These are phyloP conservation scores for Boletales sp. DNA, from an alignment of 768 basidiomycete genomes.

Conservation along the genomic window DNA sequence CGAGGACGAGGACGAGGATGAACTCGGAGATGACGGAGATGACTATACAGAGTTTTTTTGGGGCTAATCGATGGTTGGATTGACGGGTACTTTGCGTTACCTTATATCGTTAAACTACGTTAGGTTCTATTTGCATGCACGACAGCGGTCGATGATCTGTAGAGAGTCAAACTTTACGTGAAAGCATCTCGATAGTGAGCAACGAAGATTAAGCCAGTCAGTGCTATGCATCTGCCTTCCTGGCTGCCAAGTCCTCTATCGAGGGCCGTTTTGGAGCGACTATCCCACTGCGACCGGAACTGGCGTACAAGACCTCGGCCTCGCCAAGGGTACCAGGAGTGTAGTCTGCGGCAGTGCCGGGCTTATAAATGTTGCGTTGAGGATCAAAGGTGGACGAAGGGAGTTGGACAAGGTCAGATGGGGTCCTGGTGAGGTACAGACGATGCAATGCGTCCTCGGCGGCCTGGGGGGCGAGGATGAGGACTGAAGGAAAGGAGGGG, in stretches of 20 bases:
- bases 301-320: slow-evolving; percentile 66
- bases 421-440: slow-evolving; percentile 77
- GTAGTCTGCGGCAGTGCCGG: slow-evolving; percentile 46
- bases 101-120: too few species aligned
- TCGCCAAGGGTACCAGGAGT: slow-evolving; percentile 51
- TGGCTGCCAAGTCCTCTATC: slow-evolving; percentile 20
- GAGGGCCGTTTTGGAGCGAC: slow-evolving; percentile 30
- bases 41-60: too few species aligned
- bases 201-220: slow-evolving; percentile 24
- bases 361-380: slow-evolving; percentile 50
- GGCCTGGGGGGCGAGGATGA: slow-evolving; percentile 44
- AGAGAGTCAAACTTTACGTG: not conserved
- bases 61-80: too few species aligned
- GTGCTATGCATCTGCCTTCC: slow-evolving; percentile 26
- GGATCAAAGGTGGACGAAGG: slow-evolving; percentile 75
- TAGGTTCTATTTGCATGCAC: too few species aligned
- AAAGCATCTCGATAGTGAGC: slow-evolving; percentile 14
- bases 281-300: slow-evolving; percentile 54
- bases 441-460: slow-evolving; percentile 83
- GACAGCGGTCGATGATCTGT: too few species aligned
- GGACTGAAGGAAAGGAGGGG: not conserved
- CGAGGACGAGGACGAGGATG: slow-evolving; percentile 1
- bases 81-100: too few species aligned
- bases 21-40: not conserved
- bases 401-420: slow-evolving; percentile 61